Conservation (phyloP, 768 basidiomycete genomes). For the Phylloporus sp. region DNA sequence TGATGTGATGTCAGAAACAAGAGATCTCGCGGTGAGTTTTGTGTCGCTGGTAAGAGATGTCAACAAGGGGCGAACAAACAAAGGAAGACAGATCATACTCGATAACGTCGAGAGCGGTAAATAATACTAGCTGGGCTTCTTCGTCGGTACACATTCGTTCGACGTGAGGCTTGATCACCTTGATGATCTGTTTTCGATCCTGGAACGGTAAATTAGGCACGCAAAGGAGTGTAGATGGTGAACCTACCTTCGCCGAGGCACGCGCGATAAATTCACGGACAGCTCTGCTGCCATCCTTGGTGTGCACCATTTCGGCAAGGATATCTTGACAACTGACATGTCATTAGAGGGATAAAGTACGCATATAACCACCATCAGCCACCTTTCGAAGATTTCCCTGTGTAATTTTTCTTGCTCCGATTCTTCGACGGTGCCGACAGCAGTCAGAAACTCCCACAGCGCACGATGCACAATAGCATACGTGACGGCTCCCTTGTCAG, state of each 20-base stretch:
- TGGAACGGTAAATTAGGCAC: constrained; percentile 20
- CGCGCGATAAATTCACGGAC: constrained; percentile 82
- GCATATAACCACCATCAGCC: background rate
- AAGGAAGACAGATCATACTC: constrained; percentile 52
- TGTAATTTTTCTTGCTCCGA: constrained; percentile 70
- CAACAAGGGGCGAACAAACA: background rate
- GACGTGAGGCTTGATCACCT: constrained; percentile 84
- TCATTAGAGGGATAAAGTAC: background rate
- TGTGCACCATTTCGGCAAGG: constrained; percentile 91
- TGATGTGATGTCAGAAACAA: constrained; percentile 66
- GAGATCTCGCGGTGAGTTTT: constrained; percentile 78
- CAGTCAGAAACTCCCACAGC: constrained; percentile 79
- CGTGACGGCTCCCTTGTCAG: constrained; percentile 84
- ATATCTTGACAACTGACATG: constrained; percentile 69
- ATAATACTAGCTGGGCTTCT: constrained; percentile 86
- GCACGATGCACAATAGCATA: constrained; percentile 87
- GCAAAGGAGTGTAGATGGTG: background rate
- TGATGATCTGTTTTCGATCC: constrained; percentile 91
- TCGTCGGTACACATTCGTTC: constrained; percentile 86
- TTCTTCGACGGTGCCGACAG: constrained; percentile 51
- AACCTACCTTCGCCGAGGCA: constrained; percentile 73
- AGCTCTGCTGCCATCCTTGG: constrained; percentile 83
- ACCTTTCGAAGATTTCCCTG: constrained; percentile 81
- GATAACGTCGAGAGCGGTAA: constrained; percentile 84
- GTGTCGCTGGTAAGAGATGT: constrained; percentile 63